Conservation (phyloP, 1,139 yeast species). For the Zygoascus hellenicus region DNA sequence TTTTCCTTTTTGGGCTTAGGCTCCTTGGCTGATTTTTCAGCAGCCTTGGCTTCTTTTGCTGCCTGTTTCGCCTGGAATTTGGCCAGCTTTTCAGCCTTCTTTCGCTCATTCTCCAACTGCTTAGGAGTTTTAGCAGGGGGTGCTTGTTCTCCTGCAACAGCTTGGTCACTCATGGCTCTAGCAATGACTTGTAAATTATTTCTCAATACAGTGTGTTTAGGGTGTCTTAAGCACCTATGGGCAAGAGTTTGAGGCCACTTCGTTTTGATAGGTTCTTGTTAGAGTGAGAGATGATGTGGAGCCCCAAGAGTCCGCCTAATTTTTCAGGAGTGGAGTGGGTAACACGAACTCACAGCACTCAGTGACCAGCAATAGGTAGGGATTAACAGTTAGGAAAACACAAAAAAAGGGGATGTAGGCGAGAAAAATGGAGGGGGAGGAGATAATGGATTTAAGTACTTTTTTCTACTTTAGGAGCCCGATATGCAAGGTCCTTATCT, state of each 20-base stretch:
- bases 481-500: no score
- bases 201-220: background rate
- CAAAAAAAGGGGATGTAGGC: no score
- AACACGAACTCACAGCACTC: background rate
- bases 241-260: slow-evolving; percentile 7
- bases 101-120: slow-evolving; percentile 78
- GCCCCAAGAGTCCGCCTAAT: background rate
- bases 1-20: slow-evolving; percentile 50
- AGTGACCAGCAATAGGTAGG: background rate
- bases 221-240: slow-evolving; percentile 8
- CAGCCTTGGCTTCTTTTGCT: slow-evolving; percentile 68
- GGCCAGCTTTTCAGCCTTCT: slow-evolving; percentile 95
- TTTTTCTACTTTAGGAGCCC: no score
- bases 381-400: no score
- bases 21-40: slow-evolving; percentile 37
- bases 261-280: slow-evolving; percentile 5
- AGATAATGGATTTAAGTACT: background rate
- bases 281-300: background rate
- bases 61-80: slow-evolving; percentile 92
- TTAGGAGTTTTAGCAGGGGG: slow-evolving; percentile 34
- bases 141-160: background rate
- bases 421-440: background rate
- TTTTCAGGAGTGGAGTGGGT: background rate
- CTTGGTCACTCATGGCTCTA: slow-evolving; percentile 6
- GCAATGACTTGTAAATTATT: background rate